Percentiles rank a stretch among this genome's conserved stretches.
Evolutionary conservation across 2,329 filamentous ascomycete genomes (phyloP).

Genomic region (Herpotrichia juniperi): DNA sequence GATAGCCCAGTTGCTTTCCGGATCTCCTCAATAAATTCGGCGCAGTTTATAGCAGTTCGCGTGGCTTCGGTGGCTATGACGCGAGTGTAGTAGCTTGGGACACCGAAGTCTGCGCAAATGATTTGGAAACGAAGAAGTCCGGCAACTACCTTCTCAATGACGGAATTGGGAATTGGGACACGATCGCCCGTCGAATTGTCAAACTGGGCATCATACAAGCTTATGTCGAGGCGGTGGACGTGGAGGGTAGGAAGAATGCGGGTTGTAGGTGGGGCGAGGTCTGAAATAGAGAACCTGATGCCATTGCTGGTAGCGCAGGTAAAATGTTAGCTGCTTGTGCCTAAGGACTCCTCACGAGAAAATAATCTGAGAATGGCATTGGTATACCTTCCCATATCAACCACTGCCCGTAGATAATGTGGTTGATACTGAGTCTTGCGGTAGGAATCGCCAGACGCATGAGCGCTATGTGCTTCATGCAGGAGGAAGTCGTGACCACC

Average conservation of each 20-base stretch:
- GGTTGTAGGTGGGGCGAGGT: conserved; percentile 66
- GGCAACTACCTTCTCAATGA: conserved; percentile 66
- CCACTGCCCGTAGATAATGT: no score
- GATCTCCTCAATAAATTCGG: conserved; percentile 69
- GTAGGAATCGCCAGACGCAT: no score
- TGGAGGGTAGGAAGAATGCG: conserved; percentile 76
- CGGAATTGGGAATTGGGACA: conserved; percentile 60
- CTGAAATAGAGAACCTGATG: conserved; percentile 87
- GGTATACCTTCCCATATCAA: no score
- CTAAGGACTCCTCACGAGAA: no score
- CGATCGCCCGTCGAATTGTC: conserved; percentile 27
- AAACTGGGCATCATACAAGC: conserved; percentile 77
- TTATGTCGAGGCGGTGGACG: conserved; percentile 75
- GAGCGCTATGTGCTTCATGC: no score
- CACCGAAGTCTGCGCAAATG: conserved; percentile 70
- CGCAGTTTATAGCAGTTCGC: conserved; percentile 74
- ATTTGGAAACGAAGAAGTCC: conserved; percentile 70
- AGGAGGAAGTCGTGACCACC: no score
- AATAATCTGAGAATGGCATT: no score
- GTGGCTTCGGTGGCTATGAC: conserved; percentile 89
- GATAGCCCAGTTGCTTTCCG: conserved; percentile 64
- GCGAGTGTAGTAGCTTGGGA: conserved; percentile 66
- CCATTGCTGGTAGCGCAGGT: no score
- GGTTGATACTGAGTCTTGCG: no score
- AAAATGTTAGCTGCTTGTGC: no score